phyloP scores from a whole-genome alignment of 2,329 filamentous ascomycete species.

The Alternaria sp. region DNA sequence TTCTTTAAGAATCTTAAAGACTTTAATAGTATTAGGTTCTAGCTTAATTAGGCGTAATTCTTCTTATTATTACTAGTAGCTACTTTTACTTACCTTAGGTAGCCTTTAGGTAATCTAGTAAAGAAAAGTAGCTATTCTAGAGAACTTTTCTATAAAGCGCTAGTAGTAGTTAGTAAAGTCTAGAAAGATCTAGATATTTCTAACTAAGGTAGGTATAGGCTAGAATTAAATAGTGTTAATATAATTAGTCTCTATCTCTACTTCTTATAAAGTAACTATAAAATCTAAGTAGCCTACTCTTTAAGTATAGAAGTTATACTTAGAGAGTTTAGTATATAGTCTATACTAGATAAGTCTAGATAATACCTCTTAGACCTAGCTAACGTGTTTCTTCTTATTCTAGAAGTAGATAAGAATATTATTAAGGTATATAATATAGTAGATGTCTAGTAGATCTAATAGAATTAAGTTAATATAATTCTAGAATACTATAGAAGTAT shows the following conservation, averaged over 20 bases:
- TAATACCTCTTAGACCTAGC: background rate
- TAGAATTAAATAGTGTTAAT: too few relatives aligned
- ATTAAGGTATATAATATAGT: background rate
- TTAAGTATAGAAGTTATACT: background rate
- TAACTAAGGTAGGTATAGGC: background rate
- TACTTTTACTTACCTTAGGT: background rate
- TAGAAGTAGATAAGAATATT: background rate
- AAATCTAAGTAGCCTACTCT: background rate
- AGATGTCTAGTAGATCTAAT: background rate
- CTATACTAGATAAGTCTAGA: background rate
- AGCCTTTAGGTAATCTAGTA: background rate
- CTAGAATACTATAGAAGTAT: too few relatives aligned
- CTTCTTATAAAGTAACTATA: background rate
- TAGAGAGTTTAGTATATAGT: background rate
- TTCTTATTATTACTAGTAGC: background rate
- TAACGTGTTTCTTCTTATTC: background rate
- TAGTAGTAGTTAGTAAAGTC: background rate
- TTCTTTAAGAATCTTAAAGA: too few relatives aligned
- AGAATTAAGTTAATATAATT: too few relatives aligned
- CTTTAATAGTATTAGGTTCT: too few relatives aligned
- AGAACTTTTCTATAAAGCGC: background rate
- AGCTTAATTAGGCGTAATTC: background rate
- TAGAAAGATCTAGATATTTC: background rate
- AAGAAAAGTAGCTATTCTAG: background rate
- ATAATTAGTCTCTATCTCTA: background rate